Conservation (phyloP, 2,329 filamentous ascomycete species). For the Xylaria arbuscula region DNA sequence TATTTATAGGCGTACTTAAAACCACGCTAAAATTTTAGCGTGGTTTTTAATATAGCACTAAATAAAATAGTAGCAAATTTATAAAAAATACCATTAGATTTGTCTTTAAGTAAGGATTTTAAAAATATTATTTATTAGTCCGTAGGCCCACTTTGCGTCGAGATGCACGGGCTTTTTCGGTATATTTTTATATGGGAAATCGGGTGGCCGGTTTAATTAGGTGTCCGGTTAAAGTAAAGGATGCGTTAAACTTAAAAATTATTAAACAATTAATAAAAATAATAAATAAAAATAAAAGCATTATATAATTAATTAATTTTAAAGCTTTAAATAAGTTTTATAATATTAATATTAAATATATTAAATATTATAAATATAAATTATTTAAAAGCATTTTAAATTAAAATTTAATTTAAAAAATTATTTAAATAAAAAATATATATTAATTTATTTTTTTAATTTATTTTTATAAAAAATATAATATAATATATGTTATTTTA, state of each 20-base stretch:
- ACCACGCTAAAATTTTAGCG: too few relatives aligned
- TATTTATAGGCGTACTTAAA: too few relatives aligned
- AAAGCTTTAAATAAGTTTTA: background rate
- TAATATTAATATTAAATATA: background rate
- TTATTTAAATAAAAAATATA: background rate
- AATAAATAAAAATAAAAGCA: background rate
- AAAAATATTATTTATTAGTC: too few relatives aligned
- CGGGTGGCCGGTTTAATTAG: too few relatives aligned
- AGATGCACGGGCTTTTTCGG: too few relatives aligned
- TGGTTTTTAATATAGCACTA: too few relatives aligned
- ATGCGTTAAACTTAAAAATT: slow-evolving; percentile 50
- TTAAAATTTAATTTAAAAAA: background rate
- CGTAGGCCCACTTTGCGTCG: too few relatives aligned
- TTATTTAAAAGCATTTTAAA: background rate
- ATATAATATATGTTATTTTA: background rate
- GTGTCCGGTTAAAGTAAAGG: too few relatives aligned
- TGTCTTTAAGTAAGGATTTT: too few relatives aligned
- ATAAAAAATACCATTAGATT: too few relatives aligned
- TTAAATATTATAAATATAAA: background rate
- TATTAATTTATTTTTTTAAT: background rate
- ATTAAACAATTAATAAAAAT: slow-evolving; percentile 48
- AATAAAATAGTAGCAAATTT: too few relatives aligned
- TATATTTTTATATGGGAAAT: too few relatives aligned
- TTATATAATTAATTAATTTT: background rate
- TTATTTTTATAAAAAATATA: background rate